Evolutionary conservation across 2,329 filamentous ascomycete genomes (phyloP), one percentile per base, ranked within the genome.

Genomic region (Colletotrichum abscissum): DNA sequence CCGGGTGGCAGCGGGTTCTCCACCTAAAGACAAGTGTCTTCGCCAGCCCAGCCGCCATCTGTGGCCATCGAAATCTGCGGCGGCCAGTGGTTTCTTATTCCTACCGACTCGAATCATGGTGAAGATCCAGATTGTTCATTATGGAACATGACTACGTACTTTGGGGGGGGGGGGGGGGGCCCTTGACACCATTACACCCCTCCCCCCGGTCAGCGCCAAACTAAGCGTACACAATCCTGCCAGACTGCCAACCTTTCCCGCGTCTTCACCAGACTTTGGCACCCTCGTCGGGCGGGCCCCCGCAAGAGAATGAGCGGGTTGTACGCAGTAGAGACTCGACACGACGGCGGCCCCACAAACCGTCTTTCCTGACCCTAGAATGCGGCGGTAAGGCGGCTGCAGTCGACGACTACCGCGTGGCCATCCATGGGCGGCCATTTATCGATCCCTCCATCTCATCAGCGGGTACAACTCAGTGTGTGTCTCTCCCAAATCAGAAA

Each of bases 331-430:
- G 14, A 58, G 66, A 56, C 58, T 49, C 57, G 60, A 42, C 67
- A 66, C 35, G 22, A 63, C 52, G 35, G 35, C 71, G 71, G 71
- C 71, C 71, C 71, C 71, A 73, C 71, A 73, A 73, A 73, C 71
- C 71, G 71, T 71, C 33, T 73, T 62, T 60, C 71, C 56, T 66
- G 62, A 73, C 46, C 71, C 71, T 71, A 54, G 67, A 33, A 56
- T 54, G 26, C 67, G 67, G 71, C 71, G 71, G 71, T 71, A 73
- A 66, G 71, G 71, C 71, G 71, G 71, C 71, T 73, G 71, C 71
- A 73, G 67, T 66, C 62, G 49, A 73, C 71, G 71, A 73, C 71
- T 73, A 73, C 71, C 71, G 71, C 71, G 67, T 73, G 71, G 71
- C 62, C 49, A 52, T 62, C 60, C 56, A 73, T 64, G 62, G 35